Evolutionary conservation across 2,329 filamentous ascomycete species (phyloP), one percentile per base, ranked within the genome.

Genomic region (Hymenoscyphus albidus): DNA sequence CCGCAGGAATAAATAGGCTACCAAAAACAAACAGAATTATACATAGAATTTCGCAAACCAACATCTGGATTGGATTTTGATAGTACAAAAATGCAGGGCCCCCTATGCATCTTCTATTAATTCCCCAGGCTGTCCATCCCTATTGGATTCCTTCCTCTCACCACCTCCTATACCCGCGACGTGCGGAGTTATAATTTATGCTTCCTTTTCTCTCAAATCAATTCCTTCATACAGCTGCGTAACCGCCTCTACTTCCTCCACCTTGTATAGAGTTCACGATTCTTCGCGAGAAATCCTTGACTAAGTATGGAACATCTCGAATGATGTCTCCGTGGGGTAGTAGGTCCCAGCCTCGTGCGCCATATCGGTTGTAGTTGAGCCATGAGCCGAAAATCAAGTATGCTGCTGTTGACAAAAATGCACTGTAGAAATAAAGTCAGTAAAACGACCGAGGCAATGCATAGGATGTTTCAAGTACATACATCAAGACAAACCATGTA

Each of bases 301-400:
- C 78, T 62, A 98, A 83, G 75, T 97, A 98, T 2, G 95, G 95
- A 22, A 97, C 80, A 74, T 99, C 95, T 69, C 94, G 88, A 71
- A 98, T 90, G 0, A 91, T 90, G 77, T 99, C 95, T 69, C 91
- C 91, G 76, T 98, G 94, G 14, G 95, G 95, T 18, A 98, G 82
- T 18, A 97, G 83, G 74, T 98, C 95, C 93, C 93, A 98, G 64
- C 95, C 95, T 56, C 94, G 85, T 61, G 94, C 93, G 58, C 94
- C 94, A 78, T 97, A 97, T 67, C 93, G 91, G 80, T 93, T 97
- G 83, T 98, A 98, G 82, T 98, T 98, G 76, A 98, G 88, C 95
- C 95, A 99, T 22, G 93, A 96, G 69, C 94, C 93, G 75, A 98
- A 98, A 76, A 98, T 97, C 70, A 99, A 88, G 79, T 98, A 99